Evolutionary conservation across 2,329 filamentous ascomycete species (phyloP).

Genomic region (Fusarium acutatum): DNA sequence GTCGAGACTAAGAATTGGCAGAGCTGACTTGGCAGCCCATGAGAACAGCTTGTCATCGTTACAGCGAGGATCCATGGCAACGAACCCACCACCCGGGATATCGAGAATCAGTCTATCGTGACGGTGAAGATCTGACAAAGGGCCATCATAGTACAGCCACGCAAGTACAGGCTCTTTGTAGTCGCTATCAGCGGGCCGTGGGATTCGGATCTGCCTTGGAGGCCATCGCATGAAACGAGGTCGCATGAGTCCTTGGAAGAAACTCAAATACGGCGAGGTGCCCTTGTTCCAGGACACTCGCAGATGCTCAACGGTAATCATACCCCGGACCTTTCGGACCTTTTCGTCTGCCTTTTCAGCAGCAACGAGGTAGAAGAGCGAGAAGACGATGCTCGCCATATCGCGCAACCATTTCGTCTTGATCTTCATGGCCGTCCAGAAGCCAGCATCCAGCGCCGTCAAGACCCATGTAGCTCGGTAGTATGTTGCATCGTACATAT

Average conservation of each 20-base stretch:
- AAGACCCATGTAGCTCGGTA: constrained; percentile 97
- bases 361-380: constrained; percentile 88
- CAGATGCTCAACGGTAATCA: constrained; percentile 89
- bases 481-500: constrained; percentile 91
- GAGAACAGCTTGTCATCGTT: constrained; percentile 94
- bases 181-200: constrained; percentile 78
- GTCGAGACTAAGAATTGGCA: constrained; percentile 91
- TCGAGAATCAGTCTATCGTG: constrained; percentile 85
- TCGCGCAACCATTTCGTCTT: constrained; percentile 81
- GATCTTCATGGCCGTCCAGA: constrained; percentile 98
- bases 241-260: constrained; percentile 75
- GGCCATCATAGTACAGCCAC: constrained; percentile 95
- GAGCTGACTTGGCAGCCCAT: constrained; percentile 87
- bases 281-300: constrained; percentile 96
- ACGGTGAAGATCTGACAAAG: constrained; percentile 77
- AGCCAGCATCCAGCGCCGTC: constrained; percentile 93
- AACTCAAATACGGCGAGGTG: constrained; percentile 83
- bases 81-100: constrained; percentile 92
- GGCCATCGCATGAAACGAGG: constrained; percentile 83
- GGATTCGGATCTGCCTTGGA: constrained; percentile 84
- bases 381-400: constrained; percentile 83
- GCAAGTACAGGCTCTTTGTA: constrained; percentile 84
- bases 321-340: constrained; percentile 86
- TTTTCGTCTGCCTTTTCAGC: constrained; percentile 97
- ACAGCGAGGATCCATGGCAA: constrained; percentile 94